Evolutionary conservation across 1,139 yeast species (phyloP).

Genomic region (Pichia sp.): DNA sequence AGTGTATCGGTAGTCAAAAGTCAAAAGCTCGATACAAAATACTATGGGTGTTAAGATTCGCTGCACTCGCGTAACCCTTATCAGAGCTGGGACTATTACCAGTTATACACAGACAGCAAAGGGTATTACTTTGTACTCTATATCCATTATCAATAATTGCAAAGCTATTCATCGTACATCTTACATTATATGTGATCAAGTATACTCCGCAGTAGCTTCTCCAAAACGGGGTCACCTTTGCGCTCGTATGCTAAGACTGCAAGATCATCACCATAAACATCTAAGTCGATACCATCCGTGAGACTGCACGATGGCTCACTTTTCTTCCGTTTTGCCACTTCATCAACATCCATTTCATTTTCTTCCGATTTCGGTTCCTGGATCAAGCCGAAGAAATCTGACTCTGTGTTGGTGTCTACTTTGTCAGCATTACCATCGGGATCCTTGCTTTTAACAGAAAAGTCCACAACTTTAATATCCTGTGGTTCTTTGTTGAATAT

Average conservation of each 20-base stretch:
- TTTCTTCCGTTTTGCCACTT: neutral
- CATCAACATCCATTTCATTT: slow-evolving; percentile 7
- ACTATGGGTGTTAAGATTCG: too few relatives aligned
- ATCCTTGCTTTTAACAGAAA: neutral
- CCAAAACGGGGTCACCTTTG: slow-evolving; percentile 2
- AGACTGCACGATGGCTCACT: too few relatives aligned
- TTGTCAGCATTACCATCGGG: neutral
- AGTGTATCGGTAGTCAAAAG: too few relatives aligned
- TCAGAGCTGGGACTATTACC: too few relatives aligned
- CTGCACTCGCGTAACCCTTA: too few relatives aligned
- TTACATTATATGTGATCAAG: slow-evolving; percentile 13
- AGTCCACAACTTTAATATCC: neutral
- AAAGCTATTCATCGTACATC: too few relatives aligned
- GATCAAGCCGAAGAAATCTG: slow-evolving; percentile 24
- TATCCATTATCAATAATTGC: too few relatives aligned
- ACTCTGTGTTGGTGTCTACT: slow-evolving; percentile 10
- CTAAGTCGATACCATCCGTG: slow-evolving; percentile 1
- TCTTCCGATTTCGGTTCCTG: slow-evolving; percentile 22
- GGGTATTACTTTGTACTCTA: too few relatives aligned
- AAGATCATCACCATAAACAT: slow-evolving; percentile 8
- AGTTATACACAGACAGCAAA: too few relatives aligned
- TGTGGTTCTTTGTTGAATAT: slow-evolving; percentile 6
- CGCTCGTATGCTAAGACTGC: slow-evolving; percentile 8
- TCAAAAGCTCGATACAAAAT: too few relatives aligned
- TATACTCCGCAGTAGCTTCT: slow-evolving; percentile 6